Conservation (phyloP, 768 basidiomycete species). For the Mycena sanguinolenta region DNA sequence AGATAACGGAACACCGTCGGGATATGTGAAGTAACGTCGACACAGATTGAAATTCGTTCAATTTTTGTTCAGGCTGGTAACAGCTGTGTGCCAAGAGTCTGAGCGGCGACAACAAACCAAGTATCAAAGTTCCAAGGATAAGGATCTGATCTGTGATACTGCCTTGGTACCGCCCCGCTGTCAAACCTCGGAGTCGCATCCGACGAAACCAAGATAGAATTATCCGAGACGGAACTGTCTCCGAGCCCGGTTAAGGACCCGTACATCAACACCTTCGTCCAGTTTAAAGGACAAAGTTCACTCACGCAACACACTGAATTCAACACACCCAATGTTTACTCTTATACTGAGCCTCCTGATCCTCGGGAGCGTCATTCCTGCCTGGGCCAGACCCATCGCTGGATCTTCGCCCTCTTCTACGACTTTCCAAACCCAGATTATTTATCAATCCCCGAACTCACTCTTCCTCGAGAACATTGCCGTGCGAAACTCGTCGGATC, state of each 20-base stretch:
- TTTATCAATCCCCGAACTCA: background rate
- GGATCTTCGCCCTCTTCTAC: background rate
- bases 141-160: too few relatives aligned
- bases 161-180: too few relatives aligned
- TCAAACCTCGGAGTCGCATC: background rate
- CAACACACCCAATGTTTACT: background rate
- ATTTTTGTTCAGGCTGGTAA: too few relatives aligned
- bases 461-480: constrained; percentile 31
- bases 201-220: background rate
- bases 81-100: too few relatives aligned
- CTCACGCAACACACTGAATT: background rate
- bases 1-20: too few relatives aligned
- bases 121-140: too few relatives aligned
- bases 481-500: constrained; percentile 3
- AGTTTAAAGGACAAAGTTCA: background rate
- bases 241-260: background rate
- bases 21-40: too few relatives aligned
- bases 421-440: background rate
- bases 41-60: too few relatives aligned
- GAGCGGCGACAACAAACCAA: too few relatives aligned
- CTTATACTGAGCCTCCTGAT: background rate
- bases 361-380: background rate
- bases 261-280: background rate
- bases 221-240: background rate
- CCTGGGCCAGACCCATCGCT: background rate